These are phyloP conservation scores for Phytopythium ostracodes DNA, from an alignment of 352 stramenopile species.

Conservation along the genomic window DNA sequence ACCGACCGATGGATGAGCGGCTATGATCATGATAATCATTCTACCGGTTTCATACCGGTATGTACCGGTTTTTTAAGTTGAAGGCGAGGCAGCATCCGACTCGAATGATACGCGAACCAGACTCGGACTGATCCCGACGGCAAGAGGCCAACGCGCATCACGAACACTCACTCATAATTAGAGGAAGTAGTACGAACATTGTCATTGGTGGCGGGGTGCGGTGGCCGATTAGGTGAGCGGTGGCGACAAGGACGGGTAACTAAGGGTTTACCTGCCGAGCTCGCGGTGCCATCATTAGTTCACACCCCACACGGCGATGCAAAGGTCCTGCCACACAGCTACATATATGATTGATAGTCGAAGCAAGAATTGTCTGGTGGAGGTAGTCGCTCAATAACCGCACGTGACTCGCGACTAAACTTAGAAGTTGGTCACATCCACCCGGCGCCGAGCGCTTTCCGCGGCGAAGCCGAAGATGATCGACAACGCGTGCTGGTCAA, in stretches of 20 bases:
- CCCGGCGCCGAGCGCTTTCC: background rate
- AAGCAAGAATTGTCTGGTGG: too few species aligned
- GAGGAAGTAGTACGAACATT: too few species aligned
- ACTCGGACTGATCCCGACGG: background rate
- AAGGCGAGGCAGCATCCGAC: background rate
- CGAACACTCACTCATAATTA: background rate
- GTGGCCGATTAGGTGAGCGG: too few species aligned
- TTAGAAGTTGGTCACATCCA: background rate
- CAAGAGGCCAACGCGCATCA: background rate
- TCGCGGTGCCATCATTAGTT: too few species aligned
- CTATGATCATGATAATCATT: background rate
- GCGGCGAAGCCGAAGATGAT: background rate
- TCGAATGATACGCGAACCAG: background rate
- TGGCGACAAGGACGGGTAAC: too few species aligned
- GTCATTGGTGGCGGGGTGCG: too few species aligned
- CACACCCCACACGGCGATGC: too few species aligned
- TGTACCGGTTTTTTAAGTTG: background rate
- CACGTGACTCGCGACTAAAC: background rate
- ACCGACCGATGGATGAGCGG: background rate
- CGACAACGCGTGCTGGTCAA: background rate
- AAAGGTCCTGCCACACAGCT: too few species aligned
- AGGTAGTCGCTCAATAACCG: too few species aligned
- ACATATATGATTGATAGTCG: too few species aligned
- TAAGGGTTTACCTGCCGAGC: too few species aligned
- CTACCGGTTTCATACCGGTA: background rate